phyloP scores from a whole-genome alignment of 2,329 filamentous ascomycete genomes.

The Xylariaceae sp. region DNA sequence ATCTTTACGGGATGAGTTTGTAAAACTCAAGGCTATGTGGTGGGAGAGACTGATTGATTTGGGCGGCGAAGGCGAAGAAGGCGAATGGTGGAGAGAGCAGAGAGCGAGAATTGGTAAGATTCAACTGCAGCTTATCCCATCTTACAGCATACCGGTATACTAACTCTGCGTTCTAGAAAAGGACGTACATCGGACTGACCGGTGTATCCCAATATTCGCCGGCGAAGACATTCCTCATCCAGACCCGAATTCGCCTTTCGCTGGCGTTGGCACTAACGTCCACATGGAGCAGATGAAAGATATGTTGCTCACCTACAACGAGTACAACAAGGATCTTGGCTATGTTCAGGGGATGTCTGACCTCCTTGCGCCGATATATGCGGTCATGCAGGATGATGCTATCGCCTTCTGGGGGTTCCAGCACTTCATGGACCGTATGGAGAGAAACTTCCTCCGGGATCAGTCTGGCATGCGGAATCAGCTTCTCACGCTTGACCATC shows the following conservation, averaged over 20 bases:
- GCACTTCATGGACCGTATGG: slow-evolving; percentile 96
- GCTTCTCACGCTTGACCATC: slow-evolving; percentile 82
- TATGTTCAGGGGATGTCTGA: slow-evolving; percentile 99
- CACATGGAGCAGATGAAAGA: slow-evolving; percentile 99
- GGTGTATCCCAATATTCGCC: slow-evolving; percentile 88
- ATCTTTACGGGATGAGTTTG: slow-evolving; percentile 85
- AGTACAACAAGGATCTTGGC: slow-evolving; percentile 90
- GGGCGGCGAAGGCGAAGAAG: slow-evolving; percentile 70
- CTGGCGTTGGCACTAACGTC: slow-evolving; percentile 87
- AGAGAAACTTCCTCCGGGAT: slow-evolving; percentile 90
- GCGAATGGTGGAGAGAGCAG: slow-evolving; percentile 97
- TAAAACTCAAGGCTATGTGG: slow-evolving; percentile 89
- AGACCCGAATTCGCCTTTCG: slow-evolving; percentile 91
- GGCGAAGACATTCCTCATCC: slow-evolving; percentile 96
- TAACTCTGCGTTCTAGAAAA: slow-evolving; percentile 62
- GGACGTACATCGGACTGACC: slow-evolving; percentile 95
- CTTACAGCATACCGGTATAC: slow-evolving; percentile 10
- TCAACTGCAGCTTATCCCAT: slow-evolving; percentile 3
- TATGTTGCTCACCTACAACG: slow-evolving; percentile 97
- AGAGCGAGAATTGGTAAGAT: slow-evolving; percentile 81
- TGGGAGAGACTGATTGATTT: slow-evolving; percentile 90
- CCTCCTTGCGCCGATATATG: slow-evolving; percentile 90
- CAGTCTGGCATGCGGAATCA: slow-evolving; percentile 95
- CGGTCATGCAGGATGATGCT: slow-evolving; percentile 94
- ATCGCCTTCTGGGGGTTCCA: slow-evolving; percentile 96